Evolutionary conservation across 1,284 basidiomycete genomes (phyloP), one percentile per base, ranked within the genome.

Genomic region (Cryptococcus jaspeensis): DNA sequence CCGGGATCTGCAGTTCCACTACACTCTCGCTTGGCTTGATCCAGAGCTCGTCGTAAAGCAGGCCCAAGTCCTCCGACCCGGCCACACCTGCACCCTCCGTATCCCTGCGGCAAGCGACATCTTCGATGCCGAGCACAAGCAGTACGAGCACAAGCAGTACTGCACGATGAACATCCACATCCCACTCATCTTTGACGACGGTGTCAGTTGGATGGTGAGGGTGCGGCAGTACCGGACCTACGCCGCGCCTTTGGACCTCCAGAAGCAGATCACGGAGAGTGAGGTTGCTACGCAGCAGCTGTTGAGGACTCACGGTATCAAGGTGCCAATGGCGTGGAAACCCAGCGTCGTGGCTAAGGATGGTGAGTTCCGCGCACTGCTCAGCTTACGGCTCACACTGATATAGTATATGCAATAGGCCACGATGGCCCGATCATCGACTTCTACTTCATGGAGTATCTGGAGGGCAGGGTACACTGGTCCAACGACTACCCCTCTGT

Each of bases 181-280:
- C 22, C 35, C 40, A 9, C 43, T 58, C 40, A 45, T 49, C 4
- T 58, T 58, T 18, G 47, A 58, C 8, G 56, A 58, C 25, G 35
- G 3, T 0, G 11, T 22, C 11, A 28, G 15, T 7, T 52, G 51
- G 51, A 25, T 58, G 3, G 43, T 58, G 47, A 23, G 56, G 6
- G 46, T 53, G 3, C 51, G 51, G 11, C 38, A 40, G 40, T 11
- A 18, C 32, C 39, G 32, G 12, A 28, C 22, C 16, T 22, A 7
- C 3, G 40, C 45, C 8, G 12, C 1, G 18, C 39, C 35, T 8
- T 37, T 37, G 0, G 41, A 44, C 13, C 32, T 23, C 1, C 16
- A 50, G 1, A 35, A 15, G 13, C 8, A 45, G 20, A 50, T 50
- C 16, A 8, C 50, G 9, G 16, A 23, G 5, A 55, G 54, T 13